phyloP scores from a whole-genome alignment of 768 basidiomycete species.

The Pleurotus tuber-regium region DNA sequence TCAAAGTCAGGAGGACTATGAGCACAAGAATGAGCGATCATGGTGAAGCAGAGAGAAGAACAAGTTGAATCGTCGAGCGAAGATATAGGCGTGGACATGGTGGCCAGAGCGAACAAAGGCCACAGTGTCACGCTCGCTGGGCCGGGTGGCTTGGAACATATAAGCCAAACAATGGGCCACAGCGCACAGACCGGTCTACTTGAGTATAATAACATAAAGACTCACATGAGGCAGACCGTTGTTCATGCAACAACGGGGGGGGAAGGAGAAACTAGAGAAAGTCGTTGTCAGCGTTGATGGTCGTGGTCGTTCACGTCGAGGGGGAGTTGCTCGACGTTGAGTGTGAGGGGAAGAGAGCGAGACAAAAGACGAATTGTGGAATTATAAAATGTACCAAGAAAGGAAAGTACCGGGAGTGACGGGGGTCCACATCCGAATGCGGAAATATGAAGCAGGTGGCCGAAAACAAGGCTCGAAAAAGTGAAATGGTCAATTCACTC shows the following conservation, averaged over 20 bases:
- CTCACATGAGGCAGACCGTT: conserved; percentile 35
- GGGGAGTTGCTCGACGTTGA: conserved; percentile 39
- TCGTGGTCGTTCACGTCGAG: conserved; percentile 37
- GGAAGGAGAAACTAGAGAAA: conserved; percentile 16
- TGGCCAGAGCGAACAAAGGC: conserved; percentile 14
- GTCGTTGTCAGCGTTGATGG: conserved; percentile 41
- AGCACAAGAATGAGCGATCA: not conserved
- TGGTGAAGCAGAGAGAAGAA: conserved; percentile 1
- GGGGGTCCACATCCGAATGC: conserved; percentile 3
- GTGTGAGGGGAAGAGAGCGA: conserved; percentile 1
- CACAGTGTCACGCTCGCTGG: conserved; percentile 6
- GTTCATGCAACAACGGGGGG: conserved; percentile 36
- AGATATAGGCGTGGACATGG: conserved; percentile 14
- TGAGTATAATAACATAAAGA: conserved; percentile 16
- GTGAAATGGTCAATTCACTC: conserved; percentile 7
- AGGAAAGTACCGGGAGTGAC: conserved; percentile 6
- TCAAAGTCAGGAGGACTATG: conserved; percentile 31
- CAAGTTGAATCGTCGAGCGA: not conserved
- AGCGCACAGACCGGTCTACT: conserved; percentile 10
- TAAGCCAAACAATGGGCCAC: conserved; percentile 9
- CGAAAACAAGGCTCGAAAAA: conserved; percentile 4
- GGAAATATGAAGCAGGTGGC: conserved; percentile 5
- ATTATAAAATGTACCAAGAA: conserved; percentile 2
- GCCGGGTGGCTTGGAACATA: conserved; percentile 12
- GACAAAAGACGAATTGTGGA: not conserved